Evolutionary conservation across 208 protist species (phyloP).

Genomic region (Acanthamoeba sp.): DNA sequence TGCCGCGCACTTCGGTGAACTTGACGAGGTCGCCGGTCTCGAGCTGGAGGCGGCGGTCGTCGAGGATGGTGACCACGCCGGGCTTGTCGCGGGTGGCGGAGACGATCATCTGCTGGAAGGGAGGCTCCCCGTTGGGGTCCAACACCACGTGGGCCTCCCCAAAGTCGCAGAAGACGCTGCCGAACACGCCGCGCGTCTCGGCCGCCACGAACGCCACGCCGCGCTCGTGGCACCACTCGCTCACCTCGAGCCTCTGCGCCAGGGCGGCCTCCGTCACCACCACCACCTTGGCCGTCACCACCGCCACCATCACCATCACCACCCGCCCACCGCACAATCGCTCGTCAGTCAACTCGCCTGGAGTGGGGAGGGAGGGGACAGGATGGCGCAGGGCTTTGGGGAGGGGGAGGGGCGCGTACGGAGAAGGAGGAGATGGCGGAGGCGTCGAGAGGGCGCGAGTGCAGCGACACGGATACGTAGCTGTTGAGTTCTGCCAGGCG

Average conservation of each 20-base stretch:
- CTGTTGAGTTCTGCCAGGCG: slow-evolving; percentile 93
- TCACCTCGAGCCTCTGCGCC: slow-evolving; percentile 80
- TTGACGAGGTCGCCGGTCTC: slow-evolving; percentile 90
- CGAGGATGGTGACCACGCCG: slow-evolving; percentile 8
- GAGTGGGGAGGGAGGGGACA: neutral
- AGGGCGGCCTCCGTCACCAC: slow-evolving; percentile 52
- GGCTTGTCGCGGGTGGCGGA: slow-evolving; percentile 25
- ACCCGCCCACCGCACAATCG: neutral
- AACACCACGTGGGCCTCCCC: slow-evolving; percentile 87
- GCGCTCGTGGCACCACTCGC: slow-evolving; percentile 75
- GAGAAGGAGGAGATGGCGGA: slow-evolving; percentile 72
- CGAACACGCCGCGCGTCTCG: slow-evolving; percentile 86
- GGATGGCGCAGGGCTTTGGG: neutral
- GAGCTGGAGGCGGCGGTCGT: neutral
- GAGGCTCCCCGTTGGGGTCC: slow-evolving; percentile 91
- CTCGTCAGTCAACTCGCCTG: neutral
- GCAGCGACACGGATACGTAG: slow-evolving; percentile 87
- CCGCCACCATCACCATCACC: neutral
- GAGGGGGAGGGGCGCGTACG: slow-evolving; percentile 2
- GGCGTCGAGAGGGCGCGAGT: slow-evolving; percentile 75
- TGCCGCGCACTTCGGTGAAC: slow-evolving; percentile 87
- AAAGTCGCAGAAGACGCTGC: slow-evolving; percentile 91
- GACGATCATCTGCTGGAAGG: slow-evolving; percentile 33
- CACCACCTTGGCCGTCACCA: slow-evolving; percentile 11
- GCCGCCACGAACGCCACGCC: slow-evolving; percentile 83